Percentiles rank a stretch among this genome's conserved stretches.
phyloP scores from a whole-genome alignment of 2,329 filamentous ascomycete genomes.

The Apiospora phragmitis region DNA sequence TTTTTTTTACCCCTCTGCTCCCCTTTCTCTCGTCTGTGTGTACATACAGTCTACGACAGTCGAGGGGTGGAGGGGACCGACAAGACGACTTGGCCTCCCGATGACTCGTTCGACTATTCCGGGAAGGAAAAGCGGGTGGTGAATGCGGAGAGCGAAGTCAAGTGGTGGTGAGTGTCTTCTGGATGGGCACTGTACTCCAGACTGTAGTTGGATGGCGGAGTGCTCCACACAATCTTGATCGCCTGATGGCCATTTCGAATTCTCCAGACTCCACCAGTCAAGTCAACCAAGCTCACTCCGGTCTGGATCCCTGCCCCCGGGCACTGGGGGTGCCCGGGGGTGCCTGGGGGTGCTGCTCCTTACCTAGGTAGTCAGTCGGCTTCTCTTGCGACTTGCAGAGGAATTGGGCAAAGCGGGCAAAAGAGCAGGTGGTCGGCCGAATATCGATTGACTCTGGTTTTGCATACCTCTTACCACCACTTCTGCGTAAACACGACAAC shows the following conservation, averaged over 20 bases:
- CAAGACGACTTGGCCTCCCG: not conserved
- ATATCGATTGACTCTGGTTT: constrained; percentile 13
- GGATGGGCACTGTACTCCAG: not conserved
- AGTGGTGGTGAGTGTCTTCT: constrained; percentile 1
- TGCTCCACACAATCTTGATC: constrained; percentile 12
- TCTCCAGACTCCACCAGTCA: constrained; percentile 24
- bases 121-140: not conserved
- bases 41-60: not conserved
- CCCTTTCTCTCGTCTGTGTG: not conserved
- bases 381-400: constrained; percentile 4
- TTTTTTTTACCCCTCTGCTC: not conserved
- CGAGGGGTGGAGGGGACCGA: not conserved
- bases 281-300: constrained; percentile 14
- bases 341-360: not conserved
- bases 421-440: constrained; percentile 1
- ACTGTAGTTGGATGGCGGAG: not conserved
- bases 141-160: constrained; percentile 4
- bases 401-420: constrained; percentile 11
- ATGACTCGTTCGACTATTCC: not conserved
- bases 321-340: not conserved
- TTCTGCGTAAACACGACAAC: not conserved
- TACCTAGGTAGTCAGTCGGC: constrained; percentile 1
- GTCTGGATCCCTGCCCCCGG: not conserved
- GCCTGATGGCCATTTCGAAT: constrained; percentile 11
- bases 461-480: not conserved